Evolutionary conservation across 306 rosid genomes (phyloP), one percentile per base, ranked within the genome.

Genomic region (Erythrophleum fordii): DNA sequence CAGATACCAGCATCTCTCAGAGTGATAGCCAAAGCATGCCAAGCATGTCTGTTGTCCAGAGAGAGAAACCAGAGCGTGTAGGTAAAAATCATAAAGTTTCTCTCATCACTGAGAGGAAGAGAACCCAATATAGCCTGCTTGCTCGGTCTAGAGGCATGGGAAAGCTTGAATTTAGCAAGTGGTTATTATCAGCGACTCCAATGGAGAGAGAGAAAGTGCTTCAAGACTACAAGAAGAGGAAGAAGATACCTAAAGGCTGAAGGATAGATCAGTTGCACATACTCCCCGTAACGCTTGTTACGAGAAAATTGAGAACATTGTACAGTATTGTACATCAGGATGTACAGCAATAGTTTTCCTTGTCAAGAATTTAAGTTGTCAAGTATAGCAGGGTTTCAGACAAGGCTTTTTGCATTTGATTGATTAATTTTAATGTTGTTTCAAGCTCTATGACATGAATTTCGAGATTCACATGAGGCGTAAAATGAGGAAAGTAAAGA

Each of bases 121-220:
- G 89, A 80, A 65, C 72, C 73, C 91, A 89, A 42, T 95, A 80
- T 70, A 81, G 92, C 68, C 87, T 81, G 67, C 83, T 95, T 80
- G 97, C 97, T 29, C 81, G 26, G 60, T 87, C 69, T 68, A 80
- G 74, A 83, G 94, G 91, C 62, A 86, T 92, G 97, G 91, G 35
- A 62, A 97, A 86, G 78, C 78, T 91, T 67, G 89, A 87, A 81
- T 92, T 92, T 77, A 94, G 98, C 90, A 89, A 81, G 84, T 95
- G 99, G 99, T 58, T 93, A 71, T 80, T 93, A 78, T 87, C 94
- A 44, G 94, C 94, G 1, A 87, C 92, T 70, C 91, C 92, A 46
- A 44, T 25, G 31, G 92, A 90, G 85, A 90, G 95, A 81, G 90
- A 89, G 71, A 86, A 82, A 25, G 89, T 88, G 80, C 91, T 95